phyloP scores from a whole-genome alignment of 768 basidiomycete species.

The Boletus edulis region DNA sequence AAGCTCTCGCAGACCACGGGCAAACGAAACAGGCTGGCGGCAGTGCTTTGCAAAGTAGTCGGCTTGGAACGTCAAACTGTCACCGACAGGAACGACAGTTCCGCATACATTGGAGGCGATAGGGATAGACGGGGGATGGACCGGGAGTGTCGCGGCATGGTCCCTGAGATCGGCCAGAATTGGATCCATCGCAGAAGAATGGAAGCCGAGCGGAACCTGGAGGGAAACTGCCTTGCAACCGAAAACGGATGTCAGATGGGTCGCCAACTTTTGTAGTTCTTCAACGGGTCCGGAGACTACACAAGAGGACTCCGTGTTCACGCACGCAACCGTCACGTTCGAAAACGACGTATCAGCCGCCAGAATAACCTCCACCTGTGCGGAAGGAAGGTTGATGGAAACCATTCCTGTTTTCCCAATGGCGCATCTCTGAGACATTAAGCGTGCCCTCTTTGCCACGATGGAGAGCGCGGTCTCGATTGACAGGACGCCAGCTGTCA shows the following conservation, averaged over 20 bases:
- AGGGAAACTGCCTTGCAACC: slow-evolving; percentile 44
- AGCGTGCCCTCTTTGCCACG: slow-evolving; percentile 55
- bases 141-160: slow-evolving; percentile 35
- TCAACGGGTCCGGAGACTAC: slow-evolving; percentile 56
- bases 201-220: slow-evolving; percentile 60
- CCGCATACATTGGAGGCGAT: slow-evolving; percentile 64
- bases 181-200: slow-evolving; percentile 63
- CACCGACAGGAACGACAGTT: slow-evolving; percentile 49
- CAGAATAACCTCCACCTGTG: slow-evolving; percentile 36
- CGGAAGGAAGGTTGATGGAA: slow-evolving; percentile 43
- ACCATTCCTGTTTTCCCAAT: slow-evolving; percentile 56
- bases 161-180: slow-evolving; percentile 47
- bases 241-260: slow-evolving; percentile 35
- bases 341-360: slow-evolving; percentile 32
- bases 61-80: slow-evolving; percentile 42
- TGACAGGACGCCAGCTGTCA: slow-evolving; percentile 55
- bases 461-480: slow-evolving; percentile 56
- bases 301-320: slow-evolving; percentile 56
- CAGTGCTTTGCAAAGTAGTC: slow-evolving; percentile 63
- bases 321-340: slow-evolving; percentile 53
- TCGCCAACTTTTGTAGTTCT: slow-evolving; percentile 42
- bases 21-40: slow-evolving; percentile 52
- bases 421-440: slow-evolving; percentile 51
- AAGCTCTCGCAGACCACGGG: slow-evolving; percentile 46
- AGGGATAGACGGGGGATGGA: slow-evolving; percentile 52